Conservation (phyloP, 1,284 basidiomycete species). For the Tausonia pullulans region DNA sequence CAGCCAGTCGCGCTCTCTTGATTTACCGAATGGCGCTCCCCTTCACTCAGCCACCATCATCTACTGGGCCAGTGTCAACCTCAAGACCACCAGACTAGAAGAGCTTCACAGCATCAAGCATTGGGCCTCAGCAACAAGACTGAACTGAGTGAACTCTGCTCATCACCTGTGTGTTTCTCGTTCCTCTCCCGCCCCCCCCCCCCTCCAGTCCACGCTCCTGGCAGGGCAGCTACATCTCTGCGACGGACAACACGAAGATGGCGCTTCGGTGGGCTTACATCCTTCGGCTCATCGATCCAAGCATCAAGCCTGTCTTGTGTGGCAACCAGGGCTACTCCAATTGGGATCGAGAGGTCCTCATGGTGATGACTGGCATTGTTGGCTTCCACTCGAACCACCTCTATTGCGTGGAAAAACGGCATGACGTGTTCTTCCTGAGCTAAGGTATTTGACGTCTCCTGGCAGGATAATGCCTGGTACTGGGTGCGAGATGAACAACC, state of each 20-base stretch:
- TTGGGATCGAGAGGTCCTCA: slow-evolving; percentile 36
- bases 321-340: slow-evolving; percentile 40
- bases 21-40: background rate
- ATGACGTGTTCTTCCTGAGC: background rate
- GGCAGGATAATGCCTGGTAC: slow-evolving; percentile 13
- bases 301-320: slow-evolving; percentile 48
- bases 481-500: background rate
- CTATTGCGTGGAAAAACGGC: slow-evolving; percentile 21
- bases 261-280: slow-evolving; percentile 56
- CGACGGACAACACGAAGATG: slow-evolving; percentile 48
- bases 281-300: slow-evolving; percentile 48
- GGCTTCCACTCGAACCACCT: slow-evolving; percentile 37
- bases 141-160: slow-evolving; percentile 19
- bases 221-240: slow-evolving; percentile 53
- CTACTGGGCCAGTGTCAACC: slow-evolving; percentile 48
- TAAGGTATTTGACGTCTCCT: slow-evolving; percentile 23
- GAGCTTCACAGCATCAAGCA: slow-evolving; percentile 47
- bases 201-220: slow-evolving; percentile 49
- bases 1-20: background rate
- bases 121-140: slow-evolving; percentile 39
- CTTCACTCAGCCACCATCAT: slow-evolving; percentile 34
- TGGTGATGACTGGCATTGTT: slow-evolving; percentile 27
- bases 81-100: slow-evolving; percentile 47
- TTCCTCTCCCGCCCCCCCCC: slow-evolving; percentile 2
- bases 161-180: background rate